Conservation (phyloP, 2,329 filamentous ascomycete genomes). For the Trichoderma arundinaceum region DNA sequence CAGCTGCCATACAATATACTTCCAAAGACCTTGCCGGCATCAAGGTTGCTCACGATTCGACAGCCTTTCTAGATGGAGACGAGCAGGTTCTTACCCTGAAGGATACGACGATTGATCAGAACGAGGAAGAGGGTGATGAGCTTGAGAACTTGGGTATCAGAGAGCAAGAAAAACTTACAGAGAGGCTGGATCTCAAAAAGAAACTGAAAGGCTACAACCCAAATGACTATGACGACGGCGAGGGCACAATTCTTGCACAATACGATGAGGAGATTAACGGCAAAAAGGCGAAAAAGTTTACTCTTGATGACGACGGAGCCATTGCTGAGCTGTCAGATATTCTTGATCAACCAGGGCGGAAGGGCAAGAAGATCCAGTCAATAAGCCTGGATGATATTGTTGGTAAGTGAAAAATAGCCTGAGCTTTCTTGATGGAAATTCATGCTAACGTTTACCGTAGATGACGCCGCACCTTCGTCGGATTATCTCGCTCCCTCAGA, state of each 20-base stretch:
- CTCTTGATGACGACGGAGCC: slow-evolving; percentile 77
- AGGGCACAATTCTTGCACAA: slow-evolving; percentile 76
- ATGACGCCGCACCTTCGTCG: slow-evolving; percentile 57
- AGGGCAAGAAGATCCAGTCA: slow-evolving; percentile 67
- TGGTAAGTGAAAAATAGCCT: slow-evolving; percentile 46
- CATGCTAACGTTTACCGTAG: slow-evolving; percentile 31
- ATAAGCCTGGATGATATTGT: slow-evolving; percentile 82
- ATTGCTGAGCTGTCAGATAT: slow-evolving; percentile 67
- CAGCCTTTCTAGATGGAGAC: slow-evolving; percentile 78
- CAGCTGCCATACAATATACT: slow-evolving; percentile 73
- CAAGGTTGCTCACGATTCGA: slow-evolving; percentile 87
- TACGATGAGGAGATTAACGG: slow-evolving; percentile 96
- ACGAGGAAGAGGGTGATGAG: slow-evolving; percentile 88
- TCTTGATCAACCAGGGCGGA: slow-evolving; percentile 57
- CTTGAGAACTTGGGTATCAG: slow-evolving; percentile 77
- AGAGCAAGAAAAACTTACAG: slow-evolving; percentile 73
- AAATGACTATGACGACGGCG: slow-evolving; percentile 69
- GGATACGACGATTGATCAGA: slow-evolving; percentile 82
- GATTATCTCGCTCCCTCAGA: slow-evolving; percentile 89
- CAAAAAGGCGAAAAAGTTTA: slow-evolving; percentile 88
- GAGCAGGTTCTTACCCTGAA: slow-evolving; percentile 96
- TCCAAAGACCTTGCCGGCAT: slow-evolving; percentile 86
- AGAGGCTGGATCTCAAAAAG: slow-evolving; percentile 86
- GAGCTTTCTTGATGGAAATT: background rate
- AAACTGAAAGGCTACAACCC: slow-evolving; percentile 89